Conservation (phyloP, 108 stramenopile genomes). For the Skeletonema costatum region DNA sequence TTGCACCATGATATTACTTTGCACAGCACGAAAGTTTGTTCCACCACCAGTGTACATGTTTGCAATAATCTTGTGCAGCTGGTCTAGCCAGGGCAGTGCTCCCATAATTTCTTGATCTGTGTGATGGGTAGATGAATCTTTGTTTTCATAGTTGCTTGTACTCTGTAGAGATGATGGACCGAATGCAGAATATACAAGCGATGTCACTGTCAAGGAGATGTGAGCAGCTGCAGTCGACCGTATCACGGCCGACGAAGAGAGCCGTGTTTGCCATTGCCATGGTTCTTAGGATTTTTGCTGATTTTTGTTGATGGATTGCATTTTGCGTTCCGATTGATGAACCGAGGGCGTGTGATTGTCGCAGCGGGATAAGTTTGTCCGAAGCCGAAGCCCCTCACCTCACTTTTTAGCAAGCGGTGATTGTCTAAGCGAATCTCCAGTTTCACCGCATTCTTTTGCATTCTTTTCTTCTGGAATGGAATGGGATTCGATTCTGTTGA, state of each 20-base stretch:
- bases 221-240: slow-evolving; percentile 22
- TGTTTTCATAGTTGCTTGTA: neutral
- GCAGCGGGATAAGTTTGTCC: no score
- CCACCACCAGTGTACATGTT: slow-evolving; percentile 30
- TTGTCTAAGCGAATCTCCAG: no score
- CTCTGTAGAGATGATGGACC: slow-evolving; percentile 10
- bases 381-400: no score
- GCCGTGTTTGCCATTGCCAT: slow-evolving; percentile 1
- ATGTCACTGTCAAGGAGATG: slow-evolving; percentile 19
- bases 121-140: neutral
- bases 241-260: slow-evolving; percentile 11
- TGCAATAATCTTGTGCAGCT: slow-evolving; percentile 27
- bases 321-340: no score
- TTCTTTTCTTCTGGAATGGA: no score
- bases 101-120: slow-evolving; percentile 1
- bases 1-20: slow-evolving; percentile 15
- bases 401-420: no score
- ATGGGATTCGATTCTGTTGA: no score
- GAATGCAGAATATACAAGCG: slow-evolving; percentile 17
- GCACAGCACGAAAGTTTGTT: neutral
- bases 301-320: neutral
- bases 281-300: neutral
- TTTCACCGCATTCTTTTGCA: no score
- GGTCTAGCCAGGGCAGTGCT: slow-evolving; percentile 44
- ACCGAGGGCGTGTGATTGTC: no score